A percentile compares a stretch with the other conserved stretches of the same genome.
Evolutionary conservation across 2,329 filamentous ascomycete species (phyloP).

Genomic region (Didymella sp.): DNA sequence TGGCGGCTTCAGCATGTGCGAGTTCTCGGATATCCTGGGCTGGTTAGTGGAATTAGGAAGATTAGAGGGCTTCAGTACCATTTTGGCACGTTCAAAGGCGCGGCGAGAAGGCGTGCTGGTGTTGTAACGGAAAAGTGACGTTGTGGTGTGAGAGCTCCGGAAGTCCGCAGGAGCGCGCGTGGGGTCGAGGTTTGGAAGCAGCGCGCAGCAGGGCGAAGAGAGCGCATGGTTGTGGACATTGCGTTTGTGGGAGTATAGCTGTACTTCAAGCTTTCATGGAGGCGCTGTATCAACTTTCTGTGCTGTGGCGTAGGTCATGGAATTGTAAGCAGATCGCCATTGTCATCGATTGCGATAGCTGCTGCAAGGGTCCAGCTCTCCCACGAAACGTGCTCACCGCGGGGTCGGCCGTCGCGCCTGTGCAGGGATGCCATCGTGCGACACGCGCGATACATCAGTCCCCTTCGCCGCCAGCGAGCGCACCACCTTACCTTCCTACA

Average conservation of each 20-base stretch:
- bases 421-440: conserved; percentile 29
- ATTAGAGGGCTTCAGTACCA: conserved; percentile 35
- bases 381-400: conserved; percentile 21
- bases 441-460: conserved; percentile 20
- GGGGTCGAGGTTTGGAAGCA: conserved; percentile 23
- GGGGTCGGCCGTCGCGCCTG: conserved; percentile 17
- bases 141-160: conserved; percentile 21
- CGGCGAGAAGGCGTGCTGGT: conserved; percentile 33
- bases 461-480: conserved; percentile 3
- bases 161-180: conserved; percentile 19
- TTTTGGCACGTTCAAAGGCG: conserved; percentile 52
- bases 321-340: conserved; percentile 7
- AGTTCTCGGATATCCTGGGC: conserved; percentile 84
- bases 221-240: conserved; percentile 29
- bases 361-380: no score
- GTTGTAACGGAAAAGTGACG: conserved; percentile 40
- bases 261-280: not conserved
- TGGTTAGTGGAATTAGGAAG: not conserved
- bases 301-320: conserved; percentile 4
- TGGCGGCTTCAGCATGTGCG: conserved; percentile 89
- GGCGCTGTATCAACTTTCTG: not conserved
- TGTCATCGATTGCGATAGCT: conserved; percentile 11
- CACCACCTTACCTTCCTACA: conserved; percentile 4
- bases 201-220: conserved; percentile 25
- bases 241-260: conserved; percentile 5